A percentile compares a stretch with the other conserved stretches of the same genome.
Conservation (phyloP, 306 rosid species). For the Gastrolobium bilobum region DNA sequence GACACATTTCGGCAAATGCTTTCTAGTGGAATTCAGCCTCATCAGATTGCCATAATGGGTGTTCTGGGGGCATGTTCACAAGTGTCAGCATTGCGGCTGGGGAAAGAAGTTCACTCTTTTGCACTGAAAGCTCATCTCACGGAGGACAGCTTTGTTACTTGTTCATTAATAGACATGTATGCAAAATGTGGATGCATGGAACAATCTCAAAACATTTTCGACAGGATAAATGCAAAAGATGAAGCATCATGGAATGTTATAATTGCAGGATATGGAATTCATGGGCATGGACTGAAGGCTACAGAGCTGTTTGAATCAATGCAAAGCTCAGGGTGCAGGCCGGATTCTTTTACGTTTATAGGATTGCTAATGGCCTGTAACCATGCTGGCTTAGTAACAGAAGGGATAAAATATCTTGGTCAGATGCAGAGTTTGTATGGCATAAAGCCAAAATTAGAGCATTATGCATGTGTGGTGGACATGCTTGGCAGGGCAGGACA, state of each 20-base stretch:
- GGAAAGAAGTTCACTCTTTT: constrained; percentile 81
- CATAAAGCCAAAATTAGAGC: constrained; percentile 74
- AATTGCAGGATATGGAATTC: constrained; percentile 83
- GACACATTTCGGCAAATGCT: constrained; percentile 73
- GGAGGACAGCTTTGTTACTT: constrained; percentile 64
- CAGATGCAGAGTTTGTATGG: constrained; percentile 69
- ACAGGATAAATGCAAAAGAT: constrained; percentile 58
- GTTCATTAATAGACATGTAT: constrained; percentile 88
- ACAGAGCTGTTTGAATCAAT: constrained; percentile 71
- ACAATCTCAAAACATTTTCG: constrained; percentile 66
- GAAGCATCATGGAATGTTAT: constrained; percentile 80
- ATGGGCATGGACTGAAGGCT: constrained; percentile 79
- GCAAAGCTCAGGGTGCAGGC: constrained; percentile 60
- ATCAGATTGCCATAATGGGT: constrained; percentile 59
- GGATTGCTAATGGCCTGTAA: constrained; percentile 84
- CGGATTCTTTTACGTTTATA: constrained; percentile 76
- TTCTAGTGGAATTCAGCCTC: constrained; percentile 53
- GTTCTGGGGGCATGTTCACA: constrained; percentile 80
- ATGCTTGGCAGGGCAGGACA: constrained; percentile 83
- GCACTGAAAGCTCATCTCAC: constrained; percentile 60
- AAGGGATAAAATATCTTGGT: constrained; percentile 66
- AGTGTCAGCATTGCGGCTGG: constrained; percentile 67
- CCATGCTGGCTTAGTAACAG: constrained; percentile 77
- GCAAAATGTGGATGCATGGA: constrained; percentile 84
- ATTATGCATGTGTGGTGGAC: constrained; percentile 83